Conservation (phyloP, 306 rosid species). For the Quercus agrifolia region DNA sequence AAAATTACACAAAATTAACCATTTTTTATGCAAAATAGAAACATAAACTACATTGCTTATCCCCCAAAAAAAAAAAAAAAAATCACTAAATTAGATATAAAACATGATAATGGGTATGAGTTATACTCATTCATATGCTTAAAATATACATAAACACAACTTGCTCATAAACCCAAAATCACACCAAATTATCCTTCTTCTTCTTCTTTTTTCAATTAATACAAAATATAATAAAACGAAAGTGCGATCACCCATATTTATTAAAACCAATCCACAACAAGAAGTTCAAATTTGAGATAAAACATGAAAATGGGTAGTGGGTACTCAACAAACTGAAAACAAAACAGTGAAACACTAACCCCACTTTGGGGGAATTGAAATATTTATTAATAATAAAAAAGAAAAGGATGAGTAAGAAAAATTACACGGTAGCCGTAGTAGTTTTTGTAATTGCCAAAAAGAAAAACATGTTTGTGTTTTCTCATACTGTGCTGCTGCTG, state of each 20-base stretch:
- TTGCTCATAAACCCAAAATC: too few species aligned
- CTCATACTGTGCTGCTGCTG: slow-evolving; percentile 21
- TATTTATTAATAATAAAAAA: neutral
- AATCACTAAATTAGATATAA: too few species aligned
- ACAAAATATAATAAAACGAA: neutral
- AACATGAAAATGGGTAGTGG: neutral
- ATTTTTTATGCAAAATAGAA: too few species aligned
- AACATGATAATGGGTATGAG: too few species aligned
- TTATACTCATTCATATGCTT: neutral
- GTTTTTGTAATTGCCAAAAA: slow-evolving; percentile 72
- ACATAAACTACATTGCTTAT: too few species aligned
- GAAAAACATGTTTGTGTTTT: slow-evolving; percentile 46
- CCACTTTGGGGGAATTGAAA: neutral
- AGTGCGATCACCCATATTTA: neutral
- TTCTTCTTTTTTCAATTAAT: too few species aligned
- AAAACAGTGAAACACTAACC: neutral
- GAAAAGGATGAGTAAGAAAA: neutral
- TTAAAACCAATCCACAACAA: neutral
- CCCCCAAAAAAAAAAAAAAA: too few species aligned
- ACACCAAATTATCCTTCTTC: too few species aligned
- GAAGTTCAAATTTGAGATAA: too few species aligned
- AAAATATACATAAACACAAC: neutral
- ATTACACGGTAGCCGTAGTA: slow-evolving; percentile 90
- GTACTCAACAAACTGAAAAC: neutral
- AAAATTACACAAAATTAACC: too few species aligned